Conservation (phyloP, 1,139 yeast genomes). For the Hansenula lynferdii region DNA sequence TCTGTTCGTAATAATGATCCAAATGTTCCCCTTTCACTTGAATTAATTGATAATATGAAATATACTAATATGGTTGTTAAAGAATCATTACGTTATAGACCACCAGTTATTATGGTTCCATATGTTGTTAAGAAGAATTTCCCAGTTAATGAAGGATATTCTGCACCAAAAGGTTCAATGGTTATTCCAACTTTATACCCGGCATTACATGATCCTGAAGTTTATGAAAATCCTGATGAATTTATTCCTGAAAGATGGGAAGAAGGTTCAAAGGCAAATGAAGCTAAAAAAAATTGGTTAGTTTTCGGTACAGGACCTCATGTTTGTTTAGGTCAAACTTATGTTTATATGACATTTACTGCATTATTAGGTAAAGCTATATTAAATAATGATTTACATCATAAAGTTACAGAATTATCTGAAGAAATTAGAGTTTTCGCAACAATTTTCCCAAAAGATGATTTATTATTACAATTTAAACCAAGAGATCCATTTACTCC, state of each 20-base stretch:
- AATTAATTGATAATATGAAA: slow-evolving; percentile 76
- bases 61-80: slow-evolving; percentile 88
- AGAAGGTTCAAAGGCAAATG: slow-evolving; percentile 53
- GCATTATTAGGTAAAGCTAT: slow-evolving; percentile 88
- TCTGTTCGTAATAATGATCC: slow-evolving; percentile 77
- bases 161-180: slow-evolving; percentile 97
- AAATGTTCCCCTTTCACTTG: slow-evolving; percentile 52
- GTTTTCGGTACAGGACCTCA: slow-evolving; percentile 98
- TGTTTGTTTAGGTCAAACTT: slow-evolving; percentile 90
- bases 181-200: slow-evolving; percentile 93
- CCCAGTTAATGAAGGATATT: slow-evolving; percentile 77
- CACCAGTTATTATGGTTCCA: slow-evolving; percentile 98
- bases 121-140: slow-evolving; percentile 83
- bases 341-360: slow-evolving; percentile 85
- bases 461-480: slow-evolving; percentile 73
- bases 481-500: slow-evolving; percentile 44
- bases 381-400: slow-evolving; percentile 73
- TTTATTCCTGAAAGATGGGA: slow-evolving; percentile 97
- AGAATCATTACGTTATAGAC: slow-evolving; percentile 91
- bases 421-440: slow-evolving; percentile 96
- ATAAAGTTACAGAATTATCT: slow-evolving; percentile 73
- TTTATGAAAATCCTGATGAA: slow-evolving; percentile 87
- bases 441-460: slow-evolving; percentile 96
- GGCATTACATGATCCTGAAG: slow-evolving; percentile 95
- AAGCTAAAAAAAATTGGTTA: slow-evolving; percentile 83